Base-by-base conservation (phyloP, 148 eudicot species). In the Rhododendron kiyosumense region DNA sequence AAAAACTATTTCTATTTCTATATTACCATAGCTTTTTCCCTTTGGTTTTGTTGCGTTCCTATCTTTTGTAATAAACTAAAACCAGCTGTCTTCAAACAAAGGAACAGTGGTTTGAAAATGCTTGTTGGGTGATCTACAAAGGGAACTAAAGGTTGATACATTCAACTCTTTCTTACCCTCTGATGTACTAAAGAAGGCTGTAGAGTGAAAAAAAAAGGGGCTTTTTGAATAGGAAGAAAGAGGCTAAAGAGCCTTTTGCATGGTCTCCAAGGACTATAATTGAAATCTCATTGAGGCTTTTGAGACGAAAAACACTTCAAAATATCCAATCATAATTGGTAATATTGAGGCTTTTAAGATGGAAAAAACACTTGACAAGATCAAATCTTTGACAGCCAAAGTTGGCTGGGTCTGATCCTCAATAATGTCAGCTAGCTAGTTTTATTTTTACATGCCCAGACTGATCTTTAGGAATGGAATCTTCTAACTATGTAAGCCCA, bases 261-360 rank as follows among this genome's bases (percentile, higher is more conserved):
- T 88, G 92, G 92, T 90, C 92, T 88, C 90, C 92, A 85, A 90
- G 89, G 45, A 86, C 83, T 9, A 90, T 90, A 61, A 88, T 90
- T 88, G 81, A 86, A 65, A 51, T 86, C 85, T 71, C 73, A 30
- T 90, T 85, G 86, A 86, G 84, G 86, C 90, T 88, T 90, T 90
- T 86, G 45, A 89, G 88, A 87, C 41, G 24, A 46, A 80, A 26
- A 79, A 17, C 49, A 81, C 83, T 88, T 59, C 30, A 75, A 30
- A 34, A 85, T 77, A 81, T 85, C 83, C 81, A 84, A 88, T 83
- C 84, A 90, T 90, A 30, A 88, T 90, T 86, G 81, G 78, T 84
- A n/a, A 41, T 85, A 83, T 90, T 85, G 84, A 86, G 85, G 86
- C 90, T 88, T 90, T 90, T 86, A 32, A 89, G 88, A 87, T 52